Percentiles rank a stretch among this genome's conserved stretches.
Evolutionary conservation across 768 basidiomycete species (phyloP).

Genomic region (Psilocybe cyanescens): DNA sequence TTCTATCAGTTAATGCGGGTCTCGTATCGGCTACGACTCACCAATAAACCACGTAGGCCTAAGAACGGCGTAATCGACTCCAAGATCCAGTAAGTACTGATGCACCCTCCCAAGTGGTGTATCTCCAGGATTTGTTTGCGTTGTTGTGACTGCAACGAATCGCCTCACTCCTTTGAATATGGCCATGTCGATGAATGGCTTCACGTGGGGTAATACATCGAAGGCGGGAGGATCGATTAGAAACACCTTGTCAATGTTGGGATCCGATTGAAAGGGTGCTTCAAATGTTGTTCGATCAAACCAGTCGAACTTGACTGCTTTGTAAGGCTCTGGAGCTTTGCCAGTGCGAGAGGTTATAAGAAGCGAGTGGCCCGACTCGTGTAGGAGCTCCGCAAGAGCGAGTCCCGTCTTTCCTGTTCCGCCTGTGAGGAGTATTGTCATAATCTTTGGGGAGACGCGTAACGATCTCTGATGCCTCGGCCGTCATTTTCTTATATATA

Average conservation of each 20-base stretch:
- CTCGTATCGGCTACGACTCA: constrained; percentile 8
- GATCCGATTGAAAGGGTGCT: constrained; percentile 31
- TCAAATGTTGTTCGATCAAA: constrained; percentile 32
- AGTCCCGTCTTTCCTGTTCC: constrained; percentile 36
- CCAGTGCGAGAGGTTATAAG: constrained; percentile 35
- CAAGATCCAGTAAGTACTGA: constrained; percentile 28
- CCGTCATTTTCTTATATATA: too few species aligned
- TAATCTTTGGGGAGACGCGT: not conserved
- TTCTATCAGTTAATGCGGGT: too few species aligned
- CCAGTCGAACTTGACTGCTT: constrained; percentile 40
- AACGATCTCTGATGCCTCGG: too few species aligned
- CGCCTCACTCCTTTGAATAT: constrained; percentile 33
- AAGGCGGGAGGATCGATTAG: constrained; percentile 28
- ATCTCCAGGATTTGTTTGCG: constrained; percentile 20
- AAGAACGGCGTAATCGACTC: constrained; percentile 30
- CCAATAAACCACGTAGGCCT: constrained; percentile 36
- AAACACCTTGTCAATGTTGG: constrained; percentile 32
- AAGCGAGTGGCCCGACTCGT: constrained; percentile 25
- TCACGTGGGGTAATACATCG: constrained; percentile 24
- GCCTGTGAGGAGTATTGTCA: constrained; percentile 20
- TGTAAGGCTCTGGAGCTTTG: constrained; percentile 27
- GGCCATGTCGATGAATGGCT: constrained; percentile 37
- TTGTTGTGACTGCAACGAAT: constrained; percentile 32
- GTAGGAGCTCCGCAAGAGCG: constrained; percentile 29
- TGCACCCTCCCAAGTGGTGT: constrained; percentile 27